Percentiles rank a stretch among this genome's conserved stretches.
These are phyloP conservation scores for Tuber magnatum DNA, from an alignment of 495 filamentous ascomycete genomes.

Conservation along the genomic window DNA sequence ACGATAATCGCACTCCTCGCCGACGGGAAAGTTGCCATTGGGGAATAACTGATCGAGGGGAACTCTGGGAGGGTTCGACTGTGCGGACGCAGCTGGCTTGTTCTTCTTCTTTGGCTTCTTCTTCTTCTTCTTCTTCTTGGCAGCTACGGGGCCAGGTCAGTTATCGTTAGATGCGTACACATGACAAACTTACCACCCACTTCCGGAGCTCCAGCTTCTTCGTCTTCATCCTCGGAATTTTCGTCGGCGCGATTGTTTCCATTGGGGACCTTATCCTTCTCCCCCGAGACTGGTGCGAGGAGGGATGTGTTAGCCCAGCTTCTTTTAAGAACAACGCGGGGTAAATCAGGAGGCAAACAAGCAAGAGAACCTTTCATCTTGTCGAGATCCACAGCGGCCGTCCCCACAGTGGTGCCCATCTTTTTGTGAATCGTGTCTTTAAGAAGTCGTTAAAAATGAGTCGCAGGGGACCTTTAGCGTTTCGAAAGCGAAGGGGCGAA, in stretches of 20 bases:
- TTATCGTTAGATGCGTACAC: not conserved
- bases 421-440: constrained; percentile 6
- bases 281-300: constrained; percentile 16
- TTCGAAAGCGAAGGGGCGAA: not conserved
- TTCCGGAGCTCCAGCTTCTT: constrained; percentile 43
- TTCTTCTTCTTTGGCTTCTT: constrained; percentile 71
- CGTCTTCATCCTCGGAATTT: constrained; percentile 49
- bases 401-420: constrained; percentile 18
- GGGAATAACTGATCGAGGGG: constrained; percentile 69
- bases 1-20: constrained; percentile 69
- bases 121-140: constrained; percentile 66
- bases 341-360: not conserved
- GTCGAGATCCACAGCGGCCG: constrained; percentile 16
- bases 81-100: constrained; percentile 57
- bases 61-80: constrained; percentile 71
- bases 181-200: constrained; percentile 44
- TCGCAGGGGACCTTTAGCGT: not conserved
- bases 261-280: constrained; percentile 8
- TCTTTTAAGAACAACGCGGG: not conserved
- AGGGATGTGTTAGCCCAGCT: constrained; percentile 5
- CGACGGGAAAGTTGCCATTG: constrained; percentile 64
- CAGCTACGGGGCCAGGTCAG: constrained; percentile 9
- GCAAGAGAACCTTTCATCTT: constrained; percentile 23
- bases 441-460: not conserved
- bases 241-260: constrained; percentile 16